Base-by-base conservation (phyloP, 192 early-diverging fungal genomes). In the Gryganskiella cystojenkinii region DNA sequence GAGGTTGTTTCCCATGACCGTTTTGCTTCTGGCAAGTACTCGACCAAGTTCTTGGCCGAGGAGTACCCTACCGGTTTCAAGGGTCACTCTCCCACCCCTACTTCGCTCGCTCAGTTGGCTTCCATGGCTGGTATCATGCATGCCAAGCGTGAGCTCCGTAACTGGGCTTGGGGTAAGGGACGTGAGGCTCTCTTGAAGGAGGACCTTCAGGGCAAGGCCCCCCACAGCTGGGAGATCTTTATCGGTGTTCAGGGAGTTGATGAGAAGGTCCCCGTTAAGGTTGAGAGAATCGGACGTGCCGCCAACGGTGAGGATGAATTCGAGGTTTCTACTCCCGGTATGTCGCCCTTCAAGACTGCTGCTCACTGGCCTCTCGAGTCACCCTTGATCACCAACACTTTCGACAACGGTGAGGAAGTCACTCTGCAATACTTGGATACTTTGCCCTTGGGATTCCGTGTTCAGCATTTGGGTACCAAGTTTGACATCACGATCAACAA, bases 51-150 rank as follows among this genome's bases (percentile, higher is more conserved):
- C 82, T 83, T 98, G 64, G 89, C 90, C 10, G 91, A 95, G 80
- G 92, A 96, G 63, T 98, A 96, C 74, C 95, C 95, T 8, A 59
- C 80, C 20, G 96, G 95, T 6, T 97, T 96, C 87, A 90, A 90
- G 76, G 94, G 95, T 42, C 89, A 90, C 72, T 28, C 63, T 0
- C 82, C 95, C 27, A 89, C 86, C 15, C 50, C 64, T 7, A 70
- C 72, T 19, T 67, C 86, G 0, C 61, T 86, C 17, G 54, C 69
- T 15, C 81, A 94, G 65, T 85, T 98, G n/a, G 86, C 90, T 4
- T 83, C 94, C 1, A 47, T 89, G 10, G 70, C 90, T 0, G 90
- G 87, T 17, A 76, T 90, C 31, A 79, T 95, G 30, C 88, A 94
- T 59, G 88, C 88, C 55, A 86, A 89, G 54, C 85, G 90, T 25